These are phyloP conservation scores for Rhizopogon salebrosus DNA, from an alignment of 768 basidiomycete genomes.

Conservation along the genomic window DNA sequence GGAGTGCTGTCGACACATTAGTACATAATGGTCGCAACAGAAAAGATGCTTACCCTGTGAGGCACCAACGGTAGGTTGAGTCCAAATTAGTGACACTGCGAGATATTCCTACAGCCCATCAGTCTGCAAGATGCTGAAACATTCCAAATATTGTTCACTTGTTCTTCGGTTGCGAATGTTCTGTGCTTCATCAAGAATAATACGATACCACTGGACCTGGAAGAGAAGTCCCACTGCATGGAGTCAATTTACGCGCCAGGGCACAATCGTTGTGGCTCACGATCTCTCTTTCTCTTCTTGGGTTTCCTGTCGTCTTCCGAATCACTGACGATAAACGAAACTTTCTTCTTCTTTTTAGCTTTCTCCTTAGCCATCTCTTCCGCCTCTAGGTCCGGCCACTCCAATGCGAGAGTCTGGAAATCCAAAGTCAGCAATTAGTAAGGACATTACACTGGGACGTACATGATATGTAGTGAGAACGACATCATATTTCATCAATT, in stretches of 20 bases:
- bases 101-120: slow-evolving; percentile 36
- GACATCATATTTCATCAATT: slow-evolving; percentile 55
- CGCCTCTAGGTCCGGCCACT: slow-evolving; percentile 54
- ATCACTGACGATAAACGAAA: slow-evolving; percentile 21
- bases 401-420: slow-evolving; percentile 46
- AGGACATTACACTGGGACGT: slow-evolving; percentile 11
- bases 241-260: slow-evolving; percentile 20
- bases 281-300: slow-evolving; percentile 35
- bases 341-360: slow-evolving; percentile 6
- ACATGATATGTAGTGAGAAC: slow-evolving; percentile 52
- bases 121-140: neutral
- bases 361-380: slow-evolving; percentile 29
- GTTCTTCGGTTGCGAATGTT: slow-evolving; percentile 39
- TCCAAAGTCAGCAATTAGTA: neutral
- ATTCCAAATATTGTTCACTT: slow-evolving; percentile 25
- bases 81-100: slow-evolving; percentile 50
- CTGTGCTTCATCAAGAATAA: slow-evolving; percentile 56
- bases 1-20: slow-evolving; percentile 39
- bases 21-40: slow-evolving; percentile 2
- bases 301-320: slow-evolving; percentile 11
- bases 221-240: slow-evolving; percentile 42
- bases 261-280: slow-evolving; percentile 13
- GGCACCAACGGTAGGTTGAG: slow-evolving; percentile 56
- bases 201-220: slow-evolving; percentile 40
- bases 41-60: slow-evolving; percentile 46